Evolutionary conservation across 2,329 filamentous ascomycete genomes (phyloP), one percentile per base, ranked within the genome.

Genomic region (Whalleya microplaca): DNA sequence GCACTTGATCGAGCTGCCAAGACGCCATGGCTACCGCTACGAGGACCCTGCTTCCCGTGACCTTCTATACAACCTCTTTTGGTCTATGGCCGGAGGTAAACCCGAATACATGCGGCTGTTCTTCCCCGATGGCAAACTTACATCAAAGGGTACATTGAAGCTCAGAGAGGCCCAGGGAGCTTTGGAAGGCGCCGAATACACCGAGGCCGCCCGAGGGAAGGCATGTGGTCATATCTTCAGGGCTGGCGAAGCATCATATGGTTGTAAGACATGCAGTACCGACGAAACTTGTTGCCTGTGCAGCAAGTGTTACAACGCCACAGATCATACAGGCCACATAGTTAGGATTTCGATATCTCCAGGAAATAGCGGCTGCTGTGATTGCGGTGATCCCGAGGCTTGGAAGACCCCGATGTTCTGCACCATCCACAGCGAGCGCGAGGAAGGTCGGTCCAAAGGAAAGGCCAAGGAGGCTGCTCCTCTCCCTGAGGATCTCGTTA

Each of bases 141-240:
- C 80, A 23, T 75, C 79, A n/a, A 78, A 77, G 45, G 80, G 80
- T 41, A 76, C 79, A 44, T 89, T 93, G 83, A 95, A 90, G 73
- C 80, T 99, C 41, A 85, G 89, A 59, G 87, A 91, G 66, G 93
- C 93, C 16, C 96, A 99, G 71, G 94, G 93, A 18, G 91, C 91
- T n/a, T 82, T 92, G 55, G 92, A 96, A 69, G 94, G 95, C 10
- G 92, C 94, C 29, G 96, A 99, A 73, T 99, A 98, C 72, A 95
- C 92, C 19, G 90, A 94, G 64, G 89, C 90, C 6, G 95, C 95
- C 14, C 86, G 92, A 64, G 95, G 96, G 53, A 96, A 96, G 75
- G 88, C 92, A 45, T 99, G 95, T 72, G 96, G 95, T 3, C 96
- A 99, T 78, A 98, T 99, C 61, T 96, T 99, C 82, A 94, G 94